A percentile compares a stretch with the other conserved stretches of the same genome.
These are phyloP conservation scores for Penicillium aurantiogriseum DNA, from an alignment of 2,329 filamentous ascomycete genomes.

Conservation along the genomic window DNA sequence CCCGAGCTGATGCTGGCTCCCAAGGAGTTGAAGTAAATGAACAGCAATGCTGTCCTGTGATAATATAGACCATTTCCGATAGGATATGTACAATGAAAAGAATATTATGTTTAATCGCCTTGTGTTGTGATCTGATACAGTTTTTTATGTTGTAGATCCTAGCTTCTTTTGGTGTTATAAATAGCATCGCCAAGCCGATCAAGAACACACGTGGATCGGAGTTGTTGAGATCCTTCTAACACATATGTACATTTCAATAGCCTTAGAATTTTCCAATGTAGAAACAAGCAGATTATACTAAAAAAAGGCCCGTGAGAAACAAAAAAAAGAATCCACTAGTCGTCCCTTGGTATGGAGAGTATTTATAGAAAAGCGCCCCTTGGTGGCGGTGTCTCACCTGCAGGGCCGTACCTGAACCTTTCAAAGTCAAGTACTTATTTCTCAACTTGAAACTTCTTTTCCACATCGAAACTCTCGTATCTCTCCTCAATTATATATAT, in stretches of 20 bases:
- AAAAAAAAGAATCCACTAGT: slow-evolving; percentile 4
- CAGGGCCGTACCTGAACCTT: slow-evolving; percentile 9
- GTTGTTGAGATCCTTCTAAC: neutral
- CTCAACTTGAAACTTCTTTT: neutral
- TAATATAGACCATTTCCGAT: slow-evolving; percentile 20
- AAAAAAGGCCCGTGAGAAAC: neutral
- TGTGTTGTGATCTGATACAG: neutral
- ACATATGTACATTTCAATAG: neutral
- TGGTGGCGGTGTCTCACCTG: slow-evolving; percentile 20
- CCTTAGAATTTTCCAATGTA: neutral
- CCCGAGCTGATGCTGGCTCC: slow-evolving; percentile 95
- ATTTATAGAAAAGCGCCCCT: slow-evolving; percentile 19
- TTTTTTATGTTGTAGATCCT: neutral
- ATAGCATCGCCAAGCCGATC: slow-evolving; percentile 9
- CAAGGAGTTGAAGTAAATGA: slow-evolving; percentile 60
- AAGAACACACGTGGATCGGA: neutral
- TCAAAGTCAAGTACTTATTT: slow-evolving; percentile 7
- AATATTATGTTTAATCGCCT: slow-evolving; percentile 11
- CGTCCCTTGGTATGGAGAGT: slow-evolving; percentile 6
- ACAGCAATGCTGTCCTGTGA: slow-evolving; percentile 14
- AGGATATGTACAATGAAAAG: slow-evolving; percentile 25
- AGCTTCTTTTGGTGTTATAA: slow-evolving; percentile 6
- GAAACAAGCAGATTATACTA: neutral
- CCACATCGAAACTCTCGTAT: neutral
- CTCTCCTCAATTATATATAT: neutral